Base-by-base conservation (phyloP, 306 rosid genomes). In the Rubus parviflorus region DNA sequence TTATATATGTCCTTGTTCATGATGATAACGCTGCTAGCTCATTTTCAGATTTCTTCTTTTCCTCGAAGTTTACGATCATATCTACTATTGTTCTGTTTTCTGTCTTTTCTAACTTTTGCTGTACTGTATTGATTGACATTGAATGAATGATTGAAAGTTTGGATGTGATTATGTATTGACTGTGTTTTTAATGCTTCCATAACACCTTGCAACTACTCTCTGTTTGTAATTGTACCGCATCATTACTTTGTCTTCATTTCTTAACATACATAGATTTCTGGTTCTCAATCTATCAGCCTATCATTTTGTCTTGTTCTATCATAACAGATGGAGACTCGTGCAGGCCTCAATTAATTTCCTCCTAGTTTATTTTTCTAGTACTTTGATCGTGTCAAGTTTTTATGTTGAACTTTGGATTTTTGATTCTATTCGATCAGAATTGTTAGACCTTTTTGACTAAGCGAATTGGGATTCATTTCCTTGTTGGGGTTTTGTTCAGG, bases 401-500 rank as follows among this genome's bases (percentile, higher is more conserved):
- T 45, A 11, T 53, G 53, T 42, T 51, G 4, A 56, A 56, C 25
- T n/a, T 15, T 65, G 70, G 49, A 47, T 65, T 38, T 65, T 43
- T 35, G 30, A 45, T 68, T 68, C 20, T 30, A 7, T 30, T 30
- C 35, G 35, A 8, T 1, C 22, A 23, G 20, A 69, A 46, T 23
- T 69, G 12, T 10, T 10, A 20, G 61, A 57, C 37, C 37, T 13
- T 60, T 7, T 16, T 38, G 8, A 38, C 14, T 16, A 8, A 38
- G 13, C n/a, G 23, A 16, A 38, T 16, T 64, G 43, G 43, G n/a
- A 19, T 77, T 70, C 3, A 15, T 66, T 60, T 19, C 3, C 42
- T 53, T 63, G 52, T 10, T 12, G 71, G 46, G 46, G 53, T 83
- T 52, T 30, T n/a, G n/a, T 75, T 63, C 80, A 76, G 84, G 85